Evolutionary conservation across 768 basidiomycete species (phyloP), one percentile per base, ranked within the genome.

Genomic region (Kwoniella sp.): DNA sequence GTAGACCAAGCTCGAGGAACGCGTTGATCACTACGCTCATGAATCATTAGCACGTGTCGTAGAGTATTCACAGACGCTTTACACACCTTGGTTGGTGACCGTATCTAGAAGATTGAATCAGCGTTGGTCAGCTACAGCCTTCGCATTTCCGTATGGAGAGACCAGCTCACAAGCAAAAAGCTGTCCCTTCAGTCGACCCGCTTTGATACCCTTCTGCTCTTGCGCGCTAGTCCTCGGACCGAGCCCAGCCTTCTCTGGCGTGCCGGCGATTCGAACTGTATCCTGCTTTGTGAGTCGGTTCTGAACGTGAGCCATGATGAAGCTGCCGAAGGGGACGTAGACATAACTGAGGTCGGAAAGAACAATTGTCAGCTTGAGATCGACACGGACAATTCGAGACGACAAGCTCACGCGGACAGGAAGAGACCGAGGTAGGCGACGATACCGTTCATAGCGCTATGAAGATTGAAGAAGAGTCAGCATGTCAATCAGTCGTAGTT

Each of bases 391-490:
- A 19, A 19, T 40, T 6, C 46, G 2, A n/a, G n/a, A 48, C 8
- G 22, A 26, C n/a, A 46, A 40, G 67, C 76, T 74, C 49, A 97
- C 17, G 94, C 92, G n/a, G 89, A 91, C 17, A 98, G 86, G 6
- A 86, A 87, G n/a, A 99, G 85, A 44, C 90, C 89, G 55, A 93
- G 87, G 77, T 94, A 97, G 0, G 95, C 90, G 21, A 94, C 92
- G 74, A 97, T 85, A 0, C 90, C 87, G 30, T 89, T 88, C 58
- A 98, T 84, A 0, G 89, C 86, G 76, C 76, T 77, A 33, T 1
- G 15, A 33, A 21, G 37, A 10, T 3, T 3, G 25, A 29, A 27
- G 13, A 10, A 26, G 26, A 3, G 37, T 70, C 51, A 70, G 63
- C 55, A n/a, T n/a, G n/a, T n/a, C n/a, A n/a, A n/a, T n/a, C n/a